phyloP scores from a whole-genome alignment of 2,329 filamentous ascomycete genomes.

The Aspergillus tamarii region DNA sequence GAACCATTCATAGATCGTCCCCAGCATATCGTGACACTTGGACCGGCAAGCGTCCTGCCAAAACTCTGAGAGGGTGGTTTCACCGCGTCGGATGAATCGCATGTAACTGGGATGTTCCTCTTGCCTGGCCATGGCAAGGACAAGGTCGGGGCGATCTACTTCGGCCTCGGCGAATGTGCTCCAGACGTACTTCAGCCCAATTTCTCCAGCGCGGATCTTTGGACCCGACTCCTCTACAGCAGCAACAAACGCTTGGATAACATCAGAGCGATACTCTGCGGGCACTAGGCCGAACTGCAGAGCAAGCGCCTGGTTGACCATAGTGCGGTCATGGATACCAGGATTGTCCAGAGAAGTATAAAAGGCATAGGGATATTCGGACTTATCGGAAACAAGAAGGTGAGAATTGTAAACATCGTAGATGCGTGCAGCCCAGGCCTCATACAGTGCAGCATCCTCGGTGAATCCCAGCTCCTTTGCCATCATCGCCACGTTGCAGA shows the following conservation, averaged over 20 bases:
- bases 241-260: slow-evolving; percentile 25
- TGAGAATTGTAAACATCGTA: slow-evolving; percentile 24
- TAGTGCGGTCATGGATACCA: slow-evolving; percentile 21
- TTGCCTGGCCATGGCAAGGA: slow-evolving; percentile 45
- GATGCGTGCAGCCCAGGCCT: slow-evolving; percentile 23
- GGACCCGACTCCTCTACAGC: slow-evolving; percentile 19
- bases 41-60: slow-evolving; percentile 80
- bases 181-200: slow-evolving; percentile 26
- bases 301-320: slow-evolving; percentile 27
- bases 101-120: slow-evolving; percentile 55
- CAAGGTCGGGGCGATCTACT: slow-evolving; percentile 22
- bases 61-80: slow-evolving; percentile 75
- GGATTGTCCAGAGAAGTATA: slow-evolving; percentile 29
- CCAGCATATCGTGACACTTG: slow-evolving; percentile 63
- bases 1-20: slow-evolving; percentile 55
- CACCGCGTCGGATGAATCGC: slow-evolving; percentile 51
- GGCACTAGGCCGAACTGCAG: slow-evolving; percentile 27
- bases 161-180: slow-evolving; percentile 27
- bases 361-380: slow-evolving; percentile 20
- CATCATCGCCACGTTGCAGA: slow-evolving; percentile 28
- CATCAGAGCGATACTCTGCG: slow-evolving; percentile 15
- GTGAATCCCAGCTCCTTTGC: slow-evolving; percentile 23
- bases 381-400: slow-evolving; percentile 23
- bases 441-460: slow-evolving; percentile 19
- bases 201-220: slow-evolving; percentile 27